A percentile compares a stretch with the other conserved stretches of the same genome.
These are phyloP conservation scores for Aspergillus tubingensis DNA, from an alignment of 2,329 filamentous ascomycete genomes.

Conservation along the genomic window DNA sequence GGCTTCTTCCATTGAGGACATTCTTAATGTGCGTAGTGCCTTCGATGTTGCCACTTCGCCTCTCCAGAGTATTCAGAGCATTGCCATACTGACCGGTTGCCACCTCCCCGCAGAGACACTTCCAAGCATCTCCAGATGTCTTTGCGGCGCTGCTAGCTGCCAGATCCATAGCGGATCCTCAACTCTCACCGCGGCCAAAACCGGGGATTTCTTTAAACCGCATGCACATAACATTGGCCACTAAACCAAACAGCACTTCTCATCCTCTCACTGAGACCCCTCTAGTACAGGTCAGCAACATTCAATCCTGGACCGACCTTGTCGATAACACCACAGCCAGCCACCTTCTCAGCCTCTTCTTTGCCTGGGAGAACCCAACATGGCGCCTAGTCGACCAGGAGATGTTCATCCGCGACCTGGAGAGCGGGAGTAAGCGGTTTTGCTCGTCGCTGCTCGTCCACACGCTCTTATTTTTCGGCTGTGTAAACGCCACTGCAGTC, in stretches of 20 bases:
- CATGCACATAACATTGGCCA: slow-evolving; percentile 19
- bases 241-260: slow-evolving; percentile 1
- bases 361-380: slow-evolving; percentile 29
- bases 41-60: background rate
- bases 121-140: slow-evolving; percentile 14
- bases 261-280: slow-evolving; percentile 14
- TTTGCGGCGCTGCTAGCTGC: slow-evolving; percentile 16
- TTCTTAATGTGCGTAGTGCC: slow-evolving; percentile 14
- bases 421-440: slow-evolving; percentile 16
- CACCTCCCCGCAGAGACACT: slow-evolving; percentile 12
- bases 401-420: slow-evolving; percentile 24
- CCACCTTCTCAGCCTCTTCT: slow-evolving; percentile 27
- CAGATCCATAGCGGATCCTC: slow-evolving; percentile 11
- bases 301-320: slow-evolving; percentile 24
- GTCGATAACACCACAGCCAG: slow-evolving; percentile 25
- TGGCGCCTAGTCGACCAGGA: slow-evolving; percentile 27
- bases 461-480: slow-evolving; percentile 25
- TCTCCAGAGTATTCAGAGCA: background rate
- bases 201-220: slow-evolving; percentile 18
- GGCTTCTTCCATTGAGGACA: slow-evolving; percentile 13
- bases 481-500: slow-evolving; percentile 18
- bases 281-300: slow-evolving; percentile 16
- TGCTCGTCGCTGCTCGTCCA: slow-evolving; percentile 25
- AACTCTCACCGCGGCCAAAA: slow-evolving; percentile 6
- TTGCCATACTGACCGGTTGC: background rate